Percentiles rank a stretch among this genome's conserved stretches.
These are phyloP conservation scores for Paradendryphiella salina DNA, from an alignment of 2,329 filamentous ascomycete genomes.

Conservation along the genomic window DNA sequence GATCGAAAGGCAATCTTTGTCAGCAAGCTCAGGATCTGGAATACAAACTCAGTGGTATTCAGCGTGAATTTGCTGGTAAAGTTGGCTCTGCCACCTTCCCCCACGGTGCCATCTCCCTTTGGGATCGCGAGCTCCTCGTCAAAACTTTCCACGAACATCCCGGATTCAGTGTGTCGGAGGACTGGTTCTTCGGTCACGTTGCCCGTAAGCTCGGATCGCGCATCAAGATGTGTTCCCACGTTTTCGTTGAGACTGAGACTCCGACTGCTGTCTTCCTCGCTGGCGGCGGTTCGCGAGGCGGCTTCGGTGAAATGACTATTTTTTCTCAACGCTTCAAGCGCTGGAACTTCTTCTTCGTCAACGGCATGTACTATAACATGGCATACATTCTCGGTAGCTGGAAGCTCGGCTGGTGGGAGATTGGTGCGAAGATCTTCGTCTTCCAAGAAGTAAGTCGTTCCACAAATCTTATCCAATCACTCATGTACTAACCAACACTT, in stretches of 20 bases:
- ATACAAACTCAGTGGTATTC: slow-evolving; percentile 56
- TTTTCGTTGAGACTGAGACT: slow-evolving; percentile 58
- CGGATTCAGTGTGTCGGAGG: slow-evolving; percentile 56
- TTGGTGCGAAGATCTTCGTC: slow-evolving; percentile 56
- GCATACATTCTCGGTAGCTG: slow-evolving; percentile 53
- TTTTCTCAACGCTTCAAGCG: slow-evolving; percentile 56
- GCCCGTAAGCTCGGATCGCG: slow-evolving; percentile 51
- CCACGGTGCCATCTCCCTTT: slow-evolving; percentile 57
- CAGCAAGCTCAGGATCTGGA: slow-evolving; percentile 57
- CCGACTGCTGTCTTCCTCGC: slow-evolving; percentile 51
- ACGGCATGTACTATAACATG: slow-evolving; percentile 55
- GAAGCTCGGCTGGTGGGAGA: slow-evolving; percentile 55
- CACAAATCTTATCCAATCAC: slow-evolving; percentile 12
- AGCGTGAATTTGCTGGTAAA: slow-evolving; percentile 51
- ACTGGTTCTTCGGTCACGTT: slow-evolving; percentile 59
- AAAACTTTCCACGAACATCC: slow-evolving; percentile 55
- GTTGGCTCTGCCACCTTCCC: slow-evolving; percentile 56
- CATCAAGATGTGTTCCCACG: slow-evolving; percentile 55
- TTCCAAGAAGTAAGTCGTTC: slow-evolving; percentile 48
- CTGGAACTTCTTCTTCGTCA: slow-evolving; percentile 59
- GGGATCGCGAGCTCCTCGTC: slow-evolving; percentile 53
- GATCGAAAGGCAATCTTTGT: slow-evolving; percentile 35
- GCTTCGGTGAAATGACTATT: slow-evolving; percentile 59
- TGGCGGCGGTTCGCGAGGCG: slow-evolving; percentile 49
- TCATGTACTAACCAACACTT: slow-evolving; percentile 10